A percentile compares a stretch with the other conserved stretches of the same genome.
phyloP scores from a whole-genome alignment of 2,329 filamentous ascomycete genomes.

The Cladobotryum mycophilum region DNA sequence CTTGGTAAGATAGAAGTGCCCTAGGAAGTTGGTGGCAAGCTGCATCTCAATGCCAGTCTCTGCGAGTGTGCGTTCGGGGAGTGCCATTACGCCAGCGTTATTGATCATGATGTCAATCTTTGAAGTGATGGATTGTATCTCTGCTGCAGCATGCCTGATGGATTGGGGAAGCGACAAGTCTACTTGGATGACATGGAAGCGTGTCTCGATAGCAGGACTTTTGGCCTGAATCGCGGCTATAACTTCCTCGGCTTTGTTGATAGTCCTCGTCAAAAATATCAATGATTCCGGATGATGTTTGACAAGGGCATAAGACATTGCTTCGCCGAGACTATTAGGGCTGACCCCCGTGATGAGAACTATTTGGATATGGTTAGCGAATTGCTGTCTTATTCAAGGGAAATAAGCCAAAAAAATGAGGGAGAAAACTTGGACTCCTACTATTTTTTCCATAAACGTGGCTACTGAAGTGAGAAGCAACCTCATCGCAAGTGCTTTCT shows the following conservation, averaged over 20 bases:
- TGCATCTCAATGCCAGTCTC: conserved; percentile 28
- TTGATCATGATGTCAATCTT: conserved; percentile 33
- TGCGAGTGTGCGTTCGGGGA: neutral
- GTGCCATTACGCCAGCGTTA: conserved; percentile 33
- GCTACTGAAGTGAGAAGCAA: too few relatives aligned
- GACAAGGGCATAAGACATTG: conserved; percentile 3
- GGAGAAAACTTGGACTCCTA: too few relatives aligned
- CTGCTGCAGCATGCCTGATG: neutral
- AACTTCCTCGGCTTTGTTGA: conserved; percentile 6
- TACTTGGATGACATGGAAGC: neutral
- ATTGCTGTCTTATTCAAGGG: too few relatives aligned
- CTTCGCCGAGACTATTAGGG: conserved; percentile 9
- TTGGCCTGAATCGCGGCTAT: neutral
- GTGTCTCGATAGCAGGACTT: neutral
- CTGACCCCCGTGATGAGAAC: conserved; percentile 10
- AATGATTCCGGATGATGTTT: conserved; percentile 1
- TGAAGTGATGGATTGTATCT: neutral
- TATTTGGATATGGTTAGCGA: neutral
- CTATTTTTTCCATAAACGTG: too few relatives aligned
- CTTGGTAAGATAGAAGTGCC: conserved; percentile 27
- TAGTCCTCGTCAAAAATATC: conserved; percentile 6
- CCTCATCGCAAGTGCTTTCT: too few relatives aligned
- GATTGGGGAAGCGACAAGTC: conserved; percentile 1
- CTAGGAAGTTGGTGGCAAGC: conserved; percentile 30
- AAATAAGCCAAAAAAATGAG: too few relatives aligned